phyloP scores from a whole-genome alignment of 805 yeast species.

The Wickerhamomyces queroliae region DNA sequence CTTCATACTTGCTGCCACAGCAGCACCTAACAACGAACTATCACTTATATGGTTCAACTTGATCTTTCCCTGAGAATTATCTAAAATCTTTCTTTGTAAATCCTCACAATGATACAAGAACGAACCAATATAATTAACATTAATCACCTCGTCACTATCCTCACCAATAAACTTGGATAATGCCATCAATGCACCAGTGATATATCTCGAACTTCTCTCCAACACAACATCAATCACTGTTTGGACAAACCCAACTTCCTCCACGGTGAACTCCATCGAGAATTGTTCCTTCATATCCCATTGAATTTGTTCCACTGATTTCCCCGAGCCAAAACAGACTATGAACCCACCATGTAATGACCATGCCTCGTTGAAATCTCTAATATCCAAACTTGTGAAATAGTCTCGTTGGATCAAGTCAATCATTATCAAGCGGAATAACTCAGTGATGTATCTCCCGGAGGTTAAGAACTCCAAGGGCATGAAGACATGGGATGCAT shows the following conservation, averaged over 20 bases:
- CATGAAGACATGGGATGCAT: slow-evolving; percentile 35
- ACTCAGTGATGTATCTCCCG: slow-evolving; percentile 53
- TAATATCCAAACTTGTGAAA: neutral
- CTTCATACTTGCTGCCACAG: slow-evolving; percentile 36
- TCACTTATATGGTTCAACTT: slow-evolving; percentile 35
- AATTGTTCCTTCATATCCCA: neutral
- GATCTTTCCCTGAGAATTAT: slow-evolving; percentile 26
- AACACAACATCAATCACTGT: slow-evolving; percentile 32
- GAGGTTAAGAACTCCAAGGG: slow-evolving; percentile 51
- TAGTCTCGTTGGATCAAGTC: slow-evolving; percentile 17
- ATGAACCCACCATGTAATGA: slow-evolving; percentile 11
- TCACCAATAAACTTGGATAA: slow-evolving; percentile 5
- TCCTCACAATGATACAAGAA: slow-evolving; percentile 37
- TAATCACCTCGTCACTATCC: slow-evolving; percentile 10
- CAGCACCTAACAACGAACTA: slow-evolving; percentile 49
- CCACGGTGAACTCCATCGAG: neutral
- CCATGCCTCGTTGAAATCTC: neutral
- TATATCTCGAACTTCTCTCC: slow-evolving; percentile 26
- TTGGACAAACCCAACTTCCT: slow-evolving; percentile 23
- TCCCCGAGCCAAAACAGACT: slow-evolving; percentile 1
- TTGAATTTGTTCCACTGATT: neutral
- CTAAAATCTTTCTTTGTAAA: slow-evolving; percentile 23
- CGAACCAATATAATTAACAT: slow-evolving; percentile 47
- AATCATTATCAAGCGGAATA: slow-evolving; percentile 36
- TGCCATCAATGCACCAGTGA: slow-evolving; percentile 8